These are phyloP conservation scores for Acacia pycnantha DNA, from an alignment of 331 rosid genomes.

Conservation along the genomic window DNA sequence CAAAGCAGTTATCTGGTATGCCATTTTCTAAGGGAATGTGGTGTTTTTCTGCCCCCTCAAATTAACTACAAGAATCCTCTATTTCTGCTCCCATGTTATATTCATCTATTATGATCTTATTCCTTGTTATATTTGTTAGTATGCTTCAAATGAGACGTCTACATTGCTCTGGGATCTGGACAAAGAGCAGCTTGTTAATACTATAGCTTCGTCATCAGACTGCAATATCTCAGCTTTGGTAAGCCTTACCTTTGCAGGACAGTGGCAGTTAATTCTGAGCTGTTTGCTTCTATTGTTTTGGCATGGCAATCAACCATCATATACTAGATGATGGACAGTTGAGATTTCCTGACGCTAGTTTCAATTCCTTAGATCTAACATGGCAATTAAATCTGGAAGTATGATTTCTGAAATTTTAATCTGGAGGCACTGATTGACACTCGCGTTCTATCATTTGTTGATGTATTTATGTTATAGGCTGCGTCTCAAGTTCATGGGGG, in stretches of 20 bases:
- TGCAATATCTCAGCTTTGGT: constrained; percentile 93
- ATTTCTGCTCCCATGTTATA: background rate
- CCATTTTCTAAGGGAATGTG: constrained; percentile 13
- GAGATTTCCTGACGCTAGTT: background rate
- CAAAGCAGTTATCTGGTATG: constrained; percentile 93
- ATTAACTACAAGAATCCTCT: background rate
- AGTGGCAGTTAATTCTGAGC: background rate
- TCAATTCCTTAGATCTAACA: background rate
- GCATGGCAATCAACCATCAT: background rate
- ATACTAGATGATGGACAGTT: background rate
- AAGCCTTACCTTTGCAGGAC: constrained; percentile 31
- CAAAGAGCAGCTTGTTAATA: constrained; percentile 75
- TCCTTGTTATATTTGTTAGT: constrained; percentile 47
- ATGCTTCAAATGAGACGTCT: constrained; percentile 81
- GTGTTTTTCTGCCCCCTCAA: background rate
- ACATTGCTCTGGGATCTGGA: constrained; percentile 92
- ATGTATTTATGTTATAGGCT: constrained; percentile 50
- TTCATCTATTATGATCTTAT: constrained; percentile 18
- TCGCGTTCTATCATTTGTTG: background rate
- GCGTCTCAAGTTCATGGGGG: constrained; percentile 98
- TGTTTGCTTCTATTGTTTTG: background rate
- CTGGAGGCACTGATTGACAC: background rate
- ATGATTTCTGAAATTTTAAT: background rate
- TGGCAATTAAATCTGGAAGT: background rate
- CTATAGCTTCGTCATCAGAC: constrained; percentile 80